Evolutionary conservation across 2,329 filamentous ascomycete genomes (phyloP), one percentile per base, ranked within the genome.

Genomic region (Leptographium flavum): DNA sequence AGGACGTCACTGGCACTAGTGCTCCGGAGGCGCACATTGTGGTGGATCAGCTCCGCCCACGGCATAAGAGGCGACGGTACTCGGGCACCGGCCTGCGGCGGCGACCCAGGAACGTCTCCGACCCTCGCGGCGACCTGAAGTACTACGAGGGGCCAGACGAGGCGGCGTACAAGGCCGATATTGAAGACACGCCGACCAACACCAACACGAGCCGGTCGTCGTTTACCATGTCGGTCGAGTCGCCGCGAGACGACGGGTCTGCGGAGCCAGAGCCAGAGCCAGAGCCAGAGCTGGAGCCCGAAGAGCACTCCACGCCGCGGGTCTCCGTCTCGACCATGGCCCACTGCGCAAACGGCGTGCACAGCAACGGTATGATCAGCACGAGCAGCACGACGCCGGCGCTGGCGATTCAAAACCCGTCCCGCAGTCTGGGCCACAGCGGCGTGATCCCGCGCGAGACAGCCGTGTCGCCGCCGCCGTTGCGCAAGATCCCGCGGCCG

Each of bases 71-170:
- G 58, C 76, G 88, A 48, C 80, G 90, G 22, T 92, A 93, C 60
- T 95, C 87, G 6, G 88, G 87, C 41, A 86, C 86, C 52, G 87
- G 87, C 5, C 71, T 95, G 23, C 78, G 84, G 31, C 69, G 77
- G 47, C 81, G 83, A 56, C 82, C 85, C 22, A 68, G 74, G 46
- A 83, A 87, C 50, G 81, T 94, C 7, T 73, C 72, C 17, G 74
- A 81, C 13, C 70, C 75, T 10, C 71, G 82, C 43, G 83, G 86
- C n/a, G 74, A 84, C 50, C 69, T 95, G n/a, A 81, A 94, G 59
- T 94, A 88, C 54, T 88, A 83, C 55, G 87, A 94, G 56, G 85
- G 93, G 54, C 86, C 90, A 25, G 87, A 88, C 21, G 90, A 93
- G 56, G 79, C 79, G 36, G 84, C 78, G 2, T 87, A 90, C 61